Evolutionary conservation across 805 yeast species (phyloP), one percentile per base, ranked within the genome.

Genomic region (Ogataea trehalophila): DNA sequence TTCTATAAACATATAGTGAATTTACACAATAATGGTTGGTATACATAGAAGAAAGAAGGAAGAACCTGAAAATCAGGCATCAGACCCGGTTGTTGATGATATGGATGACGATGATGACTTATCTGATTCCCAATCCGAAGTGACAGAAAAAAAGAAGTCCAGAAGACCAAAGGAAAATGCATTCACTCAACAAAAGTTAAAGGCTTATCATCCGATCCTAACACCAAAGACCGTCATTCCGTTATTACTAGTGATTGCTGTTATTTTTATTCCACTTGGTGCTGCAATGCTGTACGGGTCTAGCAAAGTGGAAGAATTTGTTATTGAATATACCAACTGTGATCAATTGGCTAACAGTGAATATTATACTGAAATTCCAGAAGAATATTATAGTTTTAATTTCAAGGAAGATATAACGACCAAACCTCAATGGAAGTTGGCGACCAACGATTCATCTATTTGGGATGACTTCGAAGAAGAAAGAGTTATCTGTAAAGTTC

Each of bases 211-310:
- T 60, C 99, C 98, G 2, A 88, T 92, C 45, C 75, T 92, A 48
- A 87, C 97, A 2, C 97, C 98, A 23, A 84, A 83, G 58, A 85
- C 95, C 11, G 97, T 92, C 48, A 79, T 94, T 43, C 98, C 98
- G 8, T 70, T 91, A 34, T 75, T 94, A 50, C 74, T 90, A 46
- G 55, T 81, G 23, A 68, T 88, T 42, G 89, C 95, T 0, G 71
- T 89, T 31, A 74, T 94, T 5, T 92, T 94, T 67, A 87, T 95
- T 0, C 97, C 98, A 2, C 74, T 94, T 42, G 99, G 99, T 6
- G 89, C 88, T 11, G 94, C 87, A 18, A 78, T 92, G 62, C 69
- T 90, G 35, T 81, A 79, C 56, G 87, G 95, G 16, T 78, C 90
- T 14, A 72, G 76, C 57, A 78, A 81, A 53, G 92, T 91, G 15